Conservation (phyloP, 306 rosid species). For the Cicer yamashitae region DNA sequence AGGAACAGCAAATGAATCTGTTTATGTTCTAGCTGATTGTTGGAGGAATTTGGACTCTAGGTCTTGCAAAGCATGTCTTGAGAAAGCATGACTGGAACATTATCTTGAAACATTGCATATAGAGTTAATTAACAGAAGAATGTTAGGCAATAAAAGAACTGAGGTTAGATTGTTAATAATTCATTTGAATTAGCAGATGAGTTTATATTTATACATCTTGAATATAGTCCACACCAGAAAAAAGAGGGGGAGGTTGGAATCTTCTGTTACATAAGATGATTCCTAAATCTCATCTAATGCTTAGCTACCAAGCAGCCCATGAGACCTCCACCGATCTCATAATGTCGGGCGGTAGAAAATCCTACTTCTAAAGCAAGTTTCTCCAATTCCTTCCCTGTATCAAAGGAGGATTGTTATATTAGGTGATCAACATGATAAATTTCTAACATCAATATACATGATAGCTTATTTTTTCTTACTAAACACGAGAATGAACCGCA, state of each 20-base stretch:
- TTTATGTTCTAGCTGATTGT: slow-evolving; percentile 79
- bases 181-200: slow-evolving; percentile 2
- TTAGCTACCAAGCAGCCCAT: slow-evolving; percentile 91
- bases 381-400: slow-evolving; percentile 85
- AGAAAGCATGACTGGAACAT: slow-evolving; percentile 36
- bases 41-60: slow-evolving; percentile 75
- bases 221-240: slow-evolving; percentile 17
- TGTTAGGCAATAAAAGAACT: neutral
- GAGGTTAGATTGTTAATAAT: neutral
- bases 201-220: slow-evolving; percentile 29
- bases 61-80: slow-evolving; percentile 74
- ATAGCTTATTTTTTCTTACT: neutral
- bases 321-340: slow-evolving; percentile 86
- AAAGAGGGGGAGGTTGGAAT: neutral
- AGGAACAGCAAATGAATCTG: slow-evolving; percentile 58
- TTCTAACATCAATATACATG: slow-evolving; percentile 28
- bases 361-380: slow-evolving; percentile 80
- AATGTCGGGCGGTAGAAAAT: slow-evolving; percentile 71
- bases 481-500: too few species aligned
- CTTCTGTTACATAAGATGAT: slow-evolving; percentile 11
- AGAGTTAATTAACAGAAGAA: slow-evolving; percentile 23
- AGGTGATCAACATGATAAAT: slow-evolving; percentile 31
- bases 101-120: slow-evolving; percentile 26
- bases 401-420: slow-evolving; percentile 39
- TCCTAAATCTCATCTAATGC: slow-evolving; percentile 46